A percentile compares a stretch with the other conserved stretches of the same genome.
Evolutionary conservation across 208 protist species (phyloP).

Genomic region (Acanthamoeba triangularis): DNA sequence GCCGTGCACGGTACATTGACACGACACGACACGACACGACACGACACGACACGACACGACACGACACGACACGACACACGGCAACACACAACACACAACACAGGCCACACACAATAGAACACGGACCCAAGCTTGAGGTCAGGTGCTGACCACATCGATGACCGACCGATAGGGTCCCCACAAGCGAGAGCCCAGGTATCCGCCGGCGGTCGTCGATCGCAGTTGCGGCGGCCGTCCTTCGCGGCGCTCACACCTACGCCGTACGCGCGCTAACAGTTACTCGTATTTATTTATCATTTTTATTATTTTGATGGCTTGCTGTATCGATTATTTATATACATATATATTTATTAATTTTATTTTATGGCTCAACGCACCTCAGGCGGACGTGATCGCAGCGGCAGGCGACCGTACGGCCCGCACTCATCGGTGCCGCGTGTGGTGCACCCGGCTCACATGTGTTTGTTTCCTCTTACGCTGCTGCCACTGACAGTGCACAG

Average conservation of each 20-base stretch:
- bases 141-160: neutral
- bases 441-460: neutral
- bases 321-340: too few species aligned
- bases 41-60: too few species aligned
- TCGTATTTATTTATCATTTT: too few species aligned
- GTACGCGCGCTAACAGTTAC: constrained; percentile 91
- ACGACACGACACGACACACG: too few species aligned
- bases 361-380: neutral
- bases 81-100: neutral
- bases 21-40: too few species aligned
- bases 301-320: too few species aligned
- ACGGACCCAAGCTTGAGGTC: neutral
- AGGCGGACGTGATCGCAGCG: neutral
- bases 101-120: neutral
- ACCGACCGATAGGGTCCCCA: neutral
- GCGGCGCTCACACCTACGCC: constrained; percentile 93
- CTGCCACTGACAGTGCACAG: neutral
- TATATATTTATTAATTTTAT: too few species aligned
- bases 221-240: constrained; percentile 93
- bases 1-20: neutral
- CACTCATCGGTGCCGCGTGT: neutral
- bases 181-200: neutral
- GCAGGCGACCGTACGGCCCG: neutral
- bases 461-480: neutral
- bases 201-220: constrained; percentile 91